Conservation (phyloP, 2,329 filamentous ascomycete species). For the Byssoonygena ceratinophila region DNA sequence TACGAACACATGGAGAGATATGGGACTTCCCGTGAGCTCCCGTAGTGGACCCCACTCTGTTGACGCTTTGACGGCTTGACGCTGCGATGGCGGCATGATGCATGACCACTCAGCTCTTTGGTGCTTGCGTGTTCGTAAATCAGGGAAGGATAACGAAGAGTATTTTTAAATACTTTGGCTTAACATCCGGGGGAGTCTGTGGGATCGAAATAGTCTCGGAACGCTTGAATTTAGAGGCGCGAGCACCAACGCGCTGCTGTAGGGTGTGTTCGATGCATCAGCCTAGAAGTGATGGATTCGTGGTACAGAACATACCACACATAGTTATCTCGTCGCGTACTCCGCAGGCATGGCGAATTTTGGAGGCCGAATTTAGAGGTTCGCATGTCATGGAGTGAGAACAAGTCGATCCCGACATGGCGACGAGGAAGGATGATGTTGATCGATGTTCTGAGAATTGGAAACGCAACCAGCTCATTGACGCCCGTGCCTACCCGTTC, state of each 20-base stretch:
- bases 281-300: background rate
- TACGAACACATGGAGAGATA: slow-evolving; percentile 1
- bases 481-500: background rate
- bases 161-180: no score
- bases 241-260: background rate
- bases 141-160: background rate
- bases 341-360: background rate
- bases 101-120: background rate
- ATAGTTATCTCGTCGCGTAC: background rate
- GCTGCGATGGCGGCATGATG: background rate
- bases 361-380: background rate
- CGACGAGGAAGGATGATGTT: background rate
- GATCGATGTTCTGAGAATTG: background rate
- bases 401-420: background rate
- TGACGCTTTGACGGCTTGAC: background rate
- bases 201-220: background rate
- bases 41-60: background rate
- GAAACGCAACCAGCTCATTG: background rate
- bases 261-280: background rate
- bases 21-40: slow-evolving; percentile 5
- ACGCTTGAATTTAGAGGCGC: background rate
- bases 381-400: background rate
- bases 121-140: background rate
- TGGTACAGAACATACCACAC: background rate
- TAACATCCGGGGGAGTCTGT: no score